A percentile compares a stretch with the other conserved stretches of the same genome.
These are phyloP conservation scores for Dactylis glomerata DNA, from an alignment of 176 grass and related monocot species.

Conservation along the genomic window DNA sequence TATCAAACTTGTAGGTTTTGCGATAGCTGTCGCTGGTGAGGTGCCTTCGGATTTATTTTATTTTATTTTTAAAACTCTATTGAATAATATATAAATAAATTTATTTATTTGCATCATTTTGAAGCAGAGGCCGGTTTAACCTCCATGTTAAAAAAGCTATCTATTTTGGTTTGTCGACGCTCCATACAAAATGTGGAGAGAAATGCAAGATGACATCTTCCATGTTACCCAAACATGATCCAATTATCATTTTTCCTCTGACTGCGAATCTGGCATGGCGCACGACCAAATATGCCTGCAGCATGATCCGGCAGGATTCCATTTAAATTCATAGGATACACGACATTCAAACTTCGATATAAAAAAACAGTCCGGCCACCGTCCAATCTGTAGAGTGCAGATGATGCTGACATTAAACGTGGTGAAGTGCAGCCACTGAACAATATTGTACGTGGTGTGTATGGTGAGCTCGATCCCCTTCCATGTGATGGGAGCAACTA, in stretches of 20 bases:
- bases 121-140: too few relatives aligned
- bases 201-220: not conserved
- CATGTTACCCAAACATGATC: not conserved
- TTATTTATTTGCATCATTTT: too few relatives aligned
- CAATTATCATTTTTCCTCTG: not conserved
- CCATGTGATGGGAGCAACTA: not conserved
- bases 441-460: not conserved
- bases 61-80: too few relatives aligned
- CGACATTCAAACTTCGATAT: not conserved
- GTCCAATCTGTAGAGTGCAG: not conserved
- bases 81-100: too few relatives aligned
- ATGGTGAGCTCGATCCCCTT: not conserved
- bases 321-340: not conserved
- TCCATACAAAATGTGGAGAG: not conserved
- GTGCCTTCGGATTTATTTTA: too few relatives aligned
- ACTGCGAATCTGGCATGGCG: not conserved
- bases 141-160: too few relatives aligned
- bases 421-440: not conserved
- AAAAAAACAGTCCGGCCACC: not conserved
- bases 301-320: not conserved
- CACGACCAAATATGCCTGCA: not conserved
- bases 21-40: too few relatives aligned
- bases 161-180: not conserved
- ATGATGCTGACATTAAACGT: constrained; percentile 1
- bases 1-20: too few relatives aligned